Percentiles rank a stretch among this genome's conserved stretches.
These are phyloP conservation scores for Colletotrichum higginsianum DNA, from an alignment of 2,329 filamentous ascomycete species.

Conservation along the genomic window DNA sequence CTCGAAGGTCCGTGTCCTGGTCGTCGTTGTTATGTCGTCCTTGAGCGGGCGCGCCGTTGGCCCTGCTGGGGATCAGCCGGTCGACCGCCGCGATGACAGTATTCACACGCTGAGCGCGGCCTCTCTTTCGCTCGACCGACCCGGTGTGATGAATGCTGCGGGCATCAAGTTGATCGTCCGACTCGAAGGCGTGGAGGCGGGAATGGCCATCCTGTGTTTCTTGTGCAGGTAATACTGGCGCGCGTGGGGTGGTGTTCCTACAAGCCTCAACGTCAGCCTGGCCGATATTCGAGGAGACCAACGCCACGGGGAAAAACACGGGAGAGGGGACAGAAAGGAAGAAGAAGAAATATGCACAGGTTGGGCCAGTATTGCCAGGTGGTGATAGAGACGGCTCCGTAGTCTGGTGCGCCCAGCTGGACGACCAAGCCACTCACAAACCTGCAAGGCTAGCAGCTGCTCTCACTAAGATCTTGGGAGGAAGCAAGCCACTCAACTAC, in stretches of 20 bases:
- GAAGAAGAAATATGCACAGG: not conserved
- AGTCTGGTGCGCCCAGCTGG: not conserved
- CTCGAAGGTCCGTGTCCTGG: not conserved
- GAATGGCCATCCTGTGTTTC: fast-evolving
- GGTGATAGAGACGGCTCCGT: not conserved
- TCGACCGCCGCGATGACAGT: not conserved
- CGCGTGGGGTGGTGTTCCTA: no score
- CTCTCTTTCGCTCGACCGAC: not conserved
- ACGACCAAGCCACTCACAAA: no score
- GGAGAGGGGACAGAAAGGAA: not conserved
- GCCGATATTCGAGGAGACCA: no score
- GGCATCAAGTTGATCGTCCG: not conserved
- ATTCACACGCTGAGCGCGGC: not conserved
- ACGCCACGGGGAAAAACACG: fast-evolving
- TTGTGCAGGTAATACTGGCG: no score
- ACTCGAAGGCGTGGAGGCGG: not conserved
- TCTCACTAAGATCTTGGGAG: not conserved
- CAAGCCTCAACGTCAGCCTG: not conserved
- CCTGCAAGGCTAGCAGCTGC: not conserved
- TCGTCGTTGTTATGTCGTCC: not conserved
- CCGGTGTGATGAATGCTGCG: not conserved
- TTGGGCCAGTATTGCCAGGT: not conserved
- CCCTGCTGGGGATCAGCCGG: not conserved
- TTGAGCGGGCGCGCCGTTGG: no score
- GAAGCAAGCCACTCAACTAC: not conserved